Conservation (phyloP, 768 basidiomycete genomes). For the Termitomyces sp. region DNA sequence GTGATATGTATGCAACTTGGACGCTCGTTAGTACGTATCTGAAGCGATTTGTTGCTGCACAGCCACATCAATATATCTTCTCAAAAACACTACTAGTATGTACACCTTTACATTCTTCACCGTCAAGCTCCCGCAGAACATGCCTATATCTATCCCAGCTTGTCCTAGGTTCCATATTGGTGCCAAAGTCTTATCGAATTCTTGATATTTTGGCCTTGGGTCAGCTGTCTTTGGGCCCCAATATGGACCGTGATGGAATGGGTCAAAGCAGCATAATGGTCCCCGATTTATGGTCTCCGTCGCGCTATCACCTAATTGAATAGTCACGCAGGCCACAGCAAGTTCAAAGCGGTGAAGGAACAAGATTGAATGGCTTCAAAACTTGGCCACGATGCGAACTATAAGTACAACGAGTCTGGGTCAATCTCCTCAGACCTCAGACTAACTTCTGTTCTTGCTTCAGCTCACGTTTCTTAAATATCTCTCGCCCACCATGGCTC, state of each 20-base stretch:
- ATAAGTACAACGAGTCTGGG: neutral
- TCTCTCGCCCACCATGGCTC: neutral
- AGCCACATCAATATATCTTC: neutral
- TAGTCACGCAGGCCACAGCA: neutral
- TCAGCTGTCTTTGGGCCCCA: too few species aligned
- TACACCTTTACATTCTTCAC: neutral
- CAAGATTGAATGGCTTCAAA: neutral
- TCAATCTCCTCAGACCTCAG: neutral
- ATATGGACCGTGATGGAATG: neutral
- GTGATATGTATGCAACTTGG: too few species aligned
- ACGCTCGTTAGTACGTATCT: too few species aligned
- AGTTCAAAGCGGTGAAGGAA: neutral
- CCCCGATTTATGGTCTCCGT: neutral
- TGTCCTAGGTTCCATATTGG: neutral
- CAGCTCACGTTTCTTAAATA: neutral
- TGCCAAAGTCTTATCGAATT: neutral
- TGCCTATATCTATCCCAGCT: neutral
- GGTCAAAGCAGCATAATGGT: neutral
- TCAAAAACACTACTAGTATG: too few species aligned
- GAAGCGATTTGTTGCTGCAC: neutral
- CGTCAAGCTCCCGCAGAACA: neutral
- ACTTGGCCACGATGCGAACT: neutral
- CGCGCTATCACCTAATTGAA: neutral
- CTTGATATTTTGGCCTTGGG: neutral
- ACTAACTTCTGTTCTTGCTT: neutral